Percentiles rank a stretch among this genome's conserved stretches.
These are phyloP conservation scores for Leucaena leucocephala DNA, from an alignment of 306 rosid genomes.

Conservation along the genomic window DNA sequence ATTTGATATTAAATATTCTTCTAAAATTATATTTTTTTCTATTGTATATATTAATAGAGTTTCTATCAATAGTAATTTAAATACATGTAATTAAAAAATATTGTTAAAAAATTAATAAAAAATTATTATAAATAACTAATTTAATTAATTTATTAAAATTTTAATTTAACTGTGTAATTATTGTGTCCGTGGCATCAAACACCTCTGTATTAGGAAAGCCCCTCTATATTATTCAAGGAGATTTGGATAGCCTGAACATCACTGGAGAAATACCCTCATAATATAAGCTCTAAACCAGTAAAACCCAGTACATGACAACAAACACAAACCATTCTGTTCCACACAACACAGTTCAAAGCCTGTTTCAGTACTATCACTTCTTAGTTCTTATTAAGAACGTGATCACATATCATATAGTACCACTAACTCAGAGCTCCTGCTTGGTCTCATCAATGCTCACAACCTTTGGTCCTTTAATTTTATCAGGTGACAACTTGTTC, in stretches of 20 bases:
- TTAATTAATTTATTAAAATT: no score
- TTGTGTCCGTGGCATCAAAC: not conserved
- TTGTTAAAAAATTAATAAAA: no score
- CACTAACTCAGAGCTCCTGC: constrained; percentile 57
- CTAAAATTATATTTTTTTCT: no score
- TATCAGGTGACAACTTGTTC: constrained; percentile 58
- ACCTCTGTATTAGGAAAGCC: not conserved
- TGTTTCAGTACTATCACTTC: not conserved
- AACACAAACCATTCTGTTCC: not conserved
- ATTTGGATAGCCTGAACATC: not conserved
- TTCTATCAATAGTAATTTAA: no score
- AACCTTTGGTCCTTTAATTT: constrained; percentile 60
- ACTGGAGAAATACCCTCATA: not conserved
- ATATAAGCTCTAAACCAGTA: not conserved
- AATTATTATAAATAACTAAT: no score
- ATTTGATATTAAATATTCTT: no score
- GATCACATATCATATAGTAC: not conserved
- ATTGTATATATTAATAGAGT: no score
- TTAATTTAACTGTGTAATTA: no score
- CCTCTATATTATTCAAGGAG: not conserved
- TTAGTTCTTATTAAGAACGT: not conserved
- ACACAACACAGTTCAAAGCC: constrained; percentile 20
- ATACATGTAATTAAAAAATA: no score
- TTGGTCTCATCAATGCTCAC: constrained; percentile 48
- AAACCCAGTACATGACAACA: constrained; percentile 6